Base-by-base conservation (phyloP, 805 yeast species). In the Saccharomycopsis olivae region DNA sequence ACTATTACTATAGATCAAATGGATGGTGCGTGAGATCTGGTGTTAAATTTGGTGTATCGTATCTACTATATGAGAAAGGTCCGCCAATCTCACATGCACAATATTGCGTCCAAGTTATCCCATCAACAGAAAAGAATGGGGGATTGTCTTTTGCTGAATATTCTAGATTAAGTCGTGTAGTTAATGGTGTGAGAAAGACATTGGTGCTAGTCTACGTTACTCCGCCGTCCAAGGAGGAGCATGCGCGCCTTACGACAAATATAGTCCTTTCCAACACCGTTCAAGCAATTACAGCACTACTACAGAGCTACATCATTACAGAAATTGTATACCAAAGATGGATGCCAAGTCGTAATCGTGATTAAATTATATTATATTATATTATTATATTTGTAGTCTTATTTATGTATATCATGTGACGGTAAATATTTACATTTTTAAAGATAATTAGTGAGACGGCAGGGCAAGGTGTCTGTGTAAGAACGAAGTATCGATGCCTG, bases 1-100 rank as follows among this genome's bases (percentile, higher is more conserved):
- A 88, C 52, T 94, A 86, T 53, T 87, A 89, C 55, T 88, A 76
- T 59, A 68, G 94, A 38, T 78, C 95, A 0, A 67, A 74, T 19
- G 96, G 96, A 0, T 92, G 97, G 96, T 89, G 96, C 63, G 92
- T 80, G 2, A 68, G 94, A 43, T 73, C 88, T 0, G 98, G 97
- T 0, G 72, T 87, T 41, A 92, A 92, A 57, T 92, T 92, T 57
- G 95, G 96, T 2, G 71, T 83, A n/a, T 94, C 88, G 51, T 80
- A 65, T 57, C 60, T 92, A 6, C 64, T 92, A 4, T 92, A 92
- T 57, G 75, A 79, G 39, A 66, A 89, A 43, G 99, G 99, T 0
- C 98, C 97, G 6, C 96, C 96, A 1, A 86, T 88, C 56, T 75
- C 80, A 37, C 99, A 92, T 56, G 96, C 98, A 0, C 95, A 87